A percentile compares a stretch with the other conserved stretches of the same genome.
phyloP scores from a whole-genome alignment of 352 stramenopile species.

The Pythium aristosporum region DNA sequence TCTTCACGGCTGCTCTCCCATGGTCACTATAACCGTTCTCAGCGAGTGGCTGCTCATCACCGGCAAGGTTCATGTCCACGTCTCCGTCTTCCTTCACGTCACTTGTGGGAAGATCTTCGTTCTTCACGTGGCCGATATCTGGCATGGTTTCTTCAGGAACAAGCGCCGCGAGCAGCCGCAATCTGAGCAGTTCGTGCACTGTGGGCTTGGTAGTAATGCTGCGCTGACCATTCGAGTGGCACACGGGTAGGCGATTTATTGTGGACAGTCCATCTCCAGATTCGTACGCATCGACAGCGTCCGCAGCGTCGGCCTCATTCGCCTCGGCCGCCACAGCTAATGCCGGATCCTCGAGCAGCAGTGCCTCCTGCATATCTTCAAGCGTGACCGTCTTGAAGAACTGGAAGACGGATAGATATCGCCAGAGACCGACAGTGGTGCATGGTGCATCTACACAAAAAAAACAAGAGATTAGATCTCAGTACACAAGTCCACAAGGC shows the following conservation, averaged over 20 bases:
- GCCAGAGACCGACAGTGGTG: constrained; percentile 69
- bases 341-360: constrained; percentile 55
- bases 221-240: background rate
- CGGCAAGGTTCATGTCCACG: constrained; percentile 1
- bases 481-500: background rate
- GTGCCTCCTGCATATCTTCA: constrained; percentile 53
- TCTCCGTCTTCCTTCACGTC: background rate
- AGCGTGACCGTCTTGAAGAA: constrained; percentile 63
- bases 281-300: background rate
- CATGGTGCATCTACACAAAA: constrained; percentile 49
- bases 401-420: constrained; percentile 55
- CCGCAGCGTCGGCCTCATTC: background rate
- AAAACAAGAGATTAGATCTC: background rate
- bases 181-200: constrained; percentile 5
- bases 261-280: background rate
- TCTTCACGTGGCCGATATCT: constrained; percentile 1
- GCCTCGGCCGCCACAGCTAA: background rate
- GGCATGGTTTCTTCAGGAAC: background rate
- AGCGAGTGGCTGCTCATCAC: background rate
- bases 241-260: background rate
- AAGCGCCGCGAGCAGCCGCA: constrained; percentile 23
- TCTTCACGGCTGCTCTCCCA: background rate
- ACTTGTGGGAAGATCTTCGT: background rate
- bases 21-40: background rate
- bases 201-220: background rate